A percentile compares a stretch with the other conserved stretches of the same genome.
phyloP scores from a whole-genome alignment of 495 filamentous ascomycete genomes.

The Xylaria castorea region DNA sequence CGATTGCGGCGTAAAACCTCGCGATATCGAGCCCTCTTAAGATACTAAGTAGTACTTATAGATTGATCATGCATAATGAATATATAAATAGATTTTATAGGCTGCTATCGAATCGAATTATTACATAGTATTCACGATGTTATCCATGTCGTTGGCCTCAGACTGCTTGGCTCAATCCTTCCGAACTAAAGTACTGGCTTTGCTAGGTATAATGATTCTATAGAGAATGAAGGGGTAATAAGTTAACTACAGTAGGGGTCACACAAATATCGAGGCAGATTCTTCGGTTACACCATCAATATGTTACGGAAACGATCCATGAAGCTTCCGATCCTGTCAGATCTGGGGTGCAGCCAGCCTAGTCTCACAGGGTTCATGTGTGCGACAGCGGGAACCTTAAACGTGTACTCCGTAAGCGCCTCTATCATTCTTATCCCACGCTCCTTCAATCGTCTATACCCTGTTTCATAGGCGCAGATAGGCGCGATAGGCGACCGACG shows the following conservation, averaged over 20 bases:
- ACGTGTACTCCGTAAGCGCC: background rate
- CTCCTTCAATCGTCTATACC: background rate
- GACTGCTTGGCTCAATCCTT: background rate
- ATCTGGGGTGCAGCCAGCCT: slow-evolving; percentile 21
- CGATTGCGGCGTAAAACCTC: background rate
- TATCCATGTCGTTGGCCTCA: slow-evolving; percentile 10
- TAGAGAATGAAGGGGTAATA: background rate
- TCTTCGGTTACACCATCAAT: slow-evolving; percentile 16
- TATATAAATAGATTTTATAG: background rate
- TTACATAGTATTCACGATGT: background rate
- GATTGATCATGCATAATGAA: background rate
- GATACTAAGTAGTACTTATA: background rate
- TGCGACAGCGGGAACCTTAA: background rate
- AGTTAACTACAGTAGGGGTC: background rate
- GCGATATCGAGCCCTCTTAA: background rate
- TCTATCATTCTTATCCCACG: background rate
- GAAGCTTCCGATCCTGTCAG: background rate
- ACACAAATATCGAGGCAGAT: slow-evolving; percentile 19
- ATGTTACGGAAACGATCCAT: background rate
- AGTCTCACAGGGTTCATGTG: background rate
- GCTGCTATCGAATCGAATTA: background rate
- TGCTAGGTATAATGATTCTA: background rate
- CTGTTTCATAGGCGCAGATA: slow-evolving; percentile 8
- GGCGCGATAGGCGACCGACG: slow-evolving; percentile 23
- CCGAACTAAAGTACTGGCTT: background rate